These are phyloP conservation scores for Spergularia azorica DNA, from an alignment of 179 eudicot genomes.

Conservation along the genomic window DNA sequence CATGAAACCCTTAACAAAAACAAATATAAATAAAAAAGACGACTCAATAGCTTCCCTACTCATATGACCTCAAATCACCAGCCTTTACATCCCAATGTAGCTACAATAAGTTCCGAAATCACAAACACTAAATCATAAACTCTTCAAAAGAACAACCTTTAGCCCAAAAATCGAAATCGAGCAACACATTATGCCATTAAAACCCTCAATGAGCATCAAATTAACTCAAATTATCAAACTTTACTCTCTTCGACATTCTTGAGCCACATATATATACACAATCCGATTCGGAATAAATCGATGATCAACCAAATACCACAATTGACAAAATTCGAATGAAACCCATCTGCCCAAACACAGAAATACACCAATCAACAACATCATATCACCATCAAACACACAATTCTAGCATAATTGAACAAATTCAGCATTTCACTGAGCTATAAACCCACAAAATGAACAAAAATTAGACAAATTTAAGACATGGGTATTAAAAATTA, in stretches of 20 bases:
- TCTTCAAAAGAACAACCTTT: neutral
- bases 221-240: neutral
- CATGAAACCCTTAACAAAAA: too few relatives aligned
- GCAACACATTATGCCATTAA: neutral
- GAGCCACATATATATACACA: neutral
- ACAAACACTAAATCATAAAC: neutral
- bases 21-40: neutral
- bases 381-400: neutral
- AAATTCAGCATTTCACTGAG: neutral
- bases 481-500: neutral
- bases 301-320: neutral
- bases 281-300: neutral
- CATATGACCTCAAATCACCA: neutral
- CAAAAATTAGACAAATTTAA: too few relatives aligned
- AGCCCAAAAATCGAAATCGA: neutral
- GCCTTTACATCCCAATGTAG: neutral
- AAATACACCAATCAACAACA: constrained; percentile 2
- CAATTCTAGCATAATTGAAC: neutral
- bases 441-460: neutral
- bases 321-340: constrained; percentile 2
- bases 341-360: constrained; percentile 10
- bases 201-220: constrained; percentile 9
- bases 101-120: neutral
- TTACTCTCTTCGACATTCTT: neutral
- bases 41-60: neutral